Percentiles rank a stretch among this genome's conserved stretches.
phyloP scores from a whole-genome alignment of 331 rosid species.

The Cydonia oblonga region DNA sequence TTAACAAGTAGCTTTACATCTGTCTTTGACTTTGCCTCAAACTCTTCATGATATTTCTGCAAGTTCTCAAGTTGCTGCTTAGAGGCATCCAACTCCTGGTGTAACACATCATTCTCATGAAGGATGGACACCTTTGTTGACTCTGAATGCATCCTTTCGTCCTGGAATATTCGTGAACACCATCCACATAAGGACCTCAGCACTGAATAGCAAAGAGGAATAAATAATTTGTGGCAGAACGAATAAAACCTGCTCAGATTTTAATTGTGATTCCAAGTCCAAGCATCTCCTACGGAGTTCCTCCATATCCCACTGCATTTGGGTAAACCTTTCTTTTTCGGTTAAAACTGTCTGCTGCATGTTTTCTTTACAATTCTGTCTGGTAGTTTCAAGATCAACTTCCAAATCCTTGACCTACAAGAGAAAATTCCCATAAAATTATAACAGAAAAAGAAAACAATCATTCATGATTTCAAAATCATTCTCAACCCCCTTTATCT shows the following conservation, averaged over 20 bases:
- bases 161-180: conserved; percentile 38
- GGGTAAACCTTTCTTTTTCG: conserved; percentile 69
- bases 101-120: conserved; percentile 62
- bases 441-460: not conserved
- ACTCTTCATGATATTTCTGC: conserved; percentile 61
- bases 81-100: conserved; percentile 55
- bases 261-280: conserved; percentile 54
- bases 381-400: conserved; percentile 83
- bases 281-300: conserved; percentile 62
- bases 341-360: conserved; percentile 63
- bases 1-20: conserved; percentile 65
- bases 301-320: conserved; percentile 87
- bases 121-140: conserved; percentile 41
- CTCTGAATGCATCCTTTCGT: conserved; percentile 52
- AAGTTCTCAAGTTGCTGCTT: conserved; percentile 52
- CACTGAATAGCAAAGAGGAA: conserved; percentile 12
- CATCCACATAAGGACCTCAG: conserved; percentile 13
- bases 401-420: conserved; percentile 80
- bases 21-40: conserved; percentile 72
- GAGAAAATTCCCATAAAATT: not conserved
- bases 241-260: conserved; percentile 54
- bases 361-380: conserved; percentile 53
- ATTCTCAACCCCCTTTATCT: not conserved
- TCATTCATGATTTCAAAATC: not conserved
- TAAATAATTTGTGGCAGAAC: conserved; percentile 9